phyloP scores from a whole-genome alignment of 805 yeast species.

The Cyberlindnera xishuangbannaensis region DNA sequence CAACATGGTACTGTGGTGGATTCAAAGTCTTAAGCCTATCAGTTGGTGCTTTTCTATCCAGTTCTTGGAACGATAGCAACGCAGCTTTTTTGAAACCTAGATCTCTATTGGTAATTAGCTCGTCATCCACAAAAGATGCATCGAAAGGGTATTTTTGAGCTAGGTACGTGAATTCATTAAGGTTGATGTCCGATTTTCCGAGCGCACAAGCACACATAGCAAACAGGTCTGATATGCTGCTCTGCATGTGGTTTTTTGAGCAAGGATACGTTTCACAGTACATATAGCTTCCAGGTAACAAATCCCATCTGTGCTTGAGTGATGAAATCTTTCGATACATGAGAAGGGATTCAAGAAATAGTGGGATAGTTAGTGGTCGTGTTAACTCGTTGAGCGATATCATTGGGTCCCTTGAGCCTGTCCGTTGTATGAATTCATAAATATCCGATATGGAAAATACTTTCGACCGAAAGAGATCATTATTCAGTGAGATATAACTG shows the following conservation, averaged over 20 bases:
- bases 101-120: neutral
- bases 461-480: slow-evolving; percentile 4
- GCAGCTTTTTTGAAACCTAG: slow-evolving; percentile 8
- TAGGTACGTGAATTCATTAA: neutral
- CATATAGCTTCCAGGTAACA: slow-evolving; percentile 2
- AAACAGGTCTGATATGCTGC: slow-evolving; percentile 5
- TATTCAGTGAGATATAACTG: slow-evolving; percentile 8
- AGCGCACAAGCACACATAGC: slow-evolving; percentile 1
- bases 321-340: slow-evolving; percentile 6
- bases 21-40: neutral
- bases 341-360: slow-evolving; percentile 3
- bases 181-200: neutral
- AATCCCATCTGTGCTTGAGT: slow-evolving; percentile 5
- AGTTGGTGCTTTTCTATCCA: neutral
- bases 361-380: slow-evolving; percentile 3
- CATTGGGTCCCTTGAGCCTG: slow-evolving; percentile 1
- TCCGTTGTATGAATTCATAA: slow-evolving; percentile 1
- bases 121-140: slow-evolving; percentile 11
- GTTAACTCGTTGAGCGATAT: slow-evolving; percentile 3
- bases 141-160: slow-evolving; percentile 10
- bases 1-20: slow-evolving; percentile 5
- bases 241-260: slow-evolving; percentile 12
- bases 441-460: slow-evolving; percentile 7
- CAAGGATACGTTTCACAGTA: slow-evolving; percentile 8
- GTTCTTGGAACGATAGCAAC: slow-evolving; percentile 1